phyloP scores from a whole-genome alignment of 176 grass and related monocot species.

The Musa acuminata region DNA sequence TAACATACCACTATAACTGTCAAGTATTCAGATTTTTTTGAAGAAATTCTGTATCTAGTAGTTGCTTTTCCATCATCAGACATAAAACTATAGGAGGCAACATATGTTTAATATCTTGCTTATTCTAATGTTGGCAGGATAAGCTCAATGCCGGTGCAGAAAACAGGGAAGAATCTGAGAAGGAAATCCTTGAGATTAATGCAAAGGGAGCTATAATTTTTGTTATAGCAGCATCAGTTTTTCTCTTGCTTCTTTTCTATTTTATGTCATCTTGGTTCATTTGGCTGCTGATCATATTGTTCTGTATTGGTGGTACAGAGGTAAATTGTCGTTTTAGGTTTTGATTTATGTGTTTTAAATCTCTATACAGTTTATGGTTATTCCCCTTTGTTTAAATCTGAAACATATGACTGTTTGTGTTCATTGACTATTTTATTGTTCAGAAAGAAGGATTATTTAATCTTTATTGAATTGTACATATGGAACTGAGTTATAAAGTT shows the following conservation, averaged over 20 bases:
- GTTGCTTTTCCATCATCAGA: neutral
- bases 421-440: too few species aligned
- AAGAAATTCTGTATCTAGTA: neutral
- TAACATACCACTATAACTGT: too few species aligned
- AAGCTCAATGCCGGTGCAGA: conserved; percentile 36
- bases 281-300: conserved; percentile 82
- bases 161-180: conserved; percentile 46
- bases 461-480: too few species aligned
- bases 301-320: conserved; percentile 96
- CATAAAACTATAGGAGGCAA: neutral
- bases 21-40: neutral
- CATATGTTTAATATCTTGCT: neutral
- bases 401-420: too few species aligned
- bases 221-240: conserved; percentile 81
- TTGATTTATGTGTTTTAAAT: conserved; percentile 13
- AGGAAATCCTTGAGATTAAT: conserved; percentile 83
- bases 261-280: conserved; percentile 95
- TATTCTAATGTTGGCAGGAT: conserved; percentile 31
- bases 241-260: conserved; percentile 92
- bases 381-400: neutral
- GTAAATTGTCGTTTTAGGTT: conserved; percentile 32
- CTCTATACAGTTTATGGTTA: neutral
- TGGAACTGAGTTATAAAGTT: too few species aligned
- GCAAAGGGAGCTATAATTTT: conserved; percentile 81
- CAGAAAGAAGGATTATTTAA: too few species aligned